Conservation (phyloP, 2,329 filamentous ascomycete species). For the Cladosporium sphaerospermum region DNA sequence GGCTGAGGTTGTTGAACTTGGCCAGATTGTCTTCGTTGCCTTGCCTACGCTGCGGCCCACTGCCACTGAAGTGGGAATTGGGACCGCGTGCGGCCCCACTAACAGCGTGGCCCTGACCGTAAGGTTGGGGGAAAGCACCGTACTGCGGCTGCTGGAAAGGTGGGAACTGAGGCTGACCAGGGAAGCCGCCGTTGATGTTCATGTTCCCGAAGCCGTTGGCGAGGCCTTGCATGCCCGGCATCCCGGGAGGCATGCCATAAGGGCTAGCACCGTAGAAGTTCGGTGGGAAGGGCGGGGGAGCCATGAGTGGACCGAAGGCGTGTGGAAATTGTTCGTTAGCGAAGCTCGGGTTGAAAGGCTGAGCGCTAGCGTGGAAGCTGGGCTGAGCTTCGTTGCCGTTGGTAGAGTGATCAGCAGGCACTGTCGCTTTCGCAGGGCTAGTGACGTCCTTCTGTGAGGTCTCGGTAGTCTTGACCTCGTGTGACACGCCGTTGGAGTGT, state of each 20-base stretch:
- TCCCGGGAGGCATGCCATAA: slow-evolving; percentile 4
- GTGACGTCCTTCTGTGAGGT: slow-evolving; percentile 57
- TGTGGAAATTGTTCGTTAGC: slow-evolving; percentile 28
- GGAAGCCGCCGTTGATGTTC: slow-evolving; percentile 43
- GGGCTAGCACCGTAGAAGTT: slow-evolving; percentile 3
- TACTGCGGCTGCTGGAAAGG: slow-evolving; percentile 45
- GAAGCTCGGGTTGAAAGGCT: slow-evolving; percentile 61
- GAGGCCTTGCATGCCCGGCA: slow-evolving; percentile 43
- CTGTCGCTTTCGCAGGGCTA: slow-evolving; percentile 33
- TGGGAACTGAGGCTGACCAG: slow-evolving; percentile 33
- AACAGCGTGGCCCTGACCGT: slow-evolving; percentile 36
- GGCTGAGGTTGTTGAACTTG: slow-evolving; percentile 67
- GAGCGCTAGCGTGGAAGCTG: slow-evolving; percentile 70
- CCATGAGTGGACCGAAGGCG: slow-evolving; percentile 10
- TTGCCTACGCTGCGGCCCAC: slow-evolving; percentile 4
- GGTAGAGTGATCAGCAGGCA: slow-evolving; percentile 35
- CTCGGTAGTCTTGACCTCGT: slow-evolving; percentile 2
- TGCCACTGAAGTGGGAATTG: neutral
- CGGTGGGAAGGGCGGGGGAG: slow-evolving; percentile 7
- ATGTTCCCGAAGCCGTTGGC: slow-evolving; percentile 64
- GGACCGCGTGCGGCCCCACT: slow-evolving; percentile 40
- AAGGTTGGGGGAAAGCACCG: slow-evolving; percentile 45
- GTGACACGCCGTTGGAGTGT: slow-evolving; percentile 55
- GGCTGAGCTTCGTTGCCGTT: slow-evolving; percentile 55
- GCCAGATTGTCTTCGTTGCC: slow-evolving; percentile 10